Base-by-base conservation (phyloP, 257 asterid genomes). In the Pogostemon cablin region DNA sequence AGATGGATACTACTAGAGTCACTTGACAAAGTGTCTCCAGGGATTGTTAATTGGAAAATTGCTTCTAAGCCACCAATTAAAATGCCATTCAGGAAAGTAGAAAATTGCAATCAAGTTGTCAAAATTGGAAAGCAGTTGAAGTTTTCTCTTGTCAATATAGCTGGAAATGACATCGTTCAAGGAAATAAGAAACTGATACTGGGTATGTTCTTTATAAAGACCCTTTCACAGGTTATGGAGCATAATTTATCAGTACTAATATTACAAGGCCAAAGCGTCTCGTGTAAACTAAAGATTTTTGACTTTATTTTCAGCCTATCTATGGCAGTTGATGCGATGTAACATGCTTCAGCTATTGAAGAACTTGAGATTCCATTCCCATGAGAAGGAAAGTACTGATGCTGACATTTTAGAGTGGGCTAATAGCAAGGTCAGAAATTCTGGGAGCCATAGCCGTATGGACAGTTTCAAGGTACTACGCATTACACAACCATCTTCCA, bases 81-180 rank as follows among this genome's bases (percentile, higher is more conserved):
- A 81, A 89, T 87, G 99, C 99, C 96, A 65, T 92, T 92, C 80
- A 80, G 91, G 67, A 90, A 92, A 88, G 98, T 92, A 60, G 98
- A 92, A 79, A 92, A 92, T 52, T 92, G 96, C 88, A 93, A 93
- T 82, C 99, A 91, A 84, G 99, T 93, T 49, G 86, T 93, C 86
- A 91, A 85, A 81, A 87, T 93, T 17, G 99, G 99, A 80, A 89
- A 84, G 77, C 95, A 91, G 64, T 77, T 91, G 83, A 93, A 87
- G 81, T 91, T 93, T 77, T 93, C 99, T 72, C 90, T 93, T 7
- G 99, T 93, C 67, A 93, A 89, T 73, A 77, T 93, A 41, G 96
- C 96, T 78, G 98, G 99, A 75, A 89, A 91, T 61, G 99, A 89
- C 78, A 83, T 91, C 12, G 99, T 91, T 52, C 98, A 93, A 80